Conservation (phyloP, 805 yeast species). For the Sungouiella blattae region DNA sequence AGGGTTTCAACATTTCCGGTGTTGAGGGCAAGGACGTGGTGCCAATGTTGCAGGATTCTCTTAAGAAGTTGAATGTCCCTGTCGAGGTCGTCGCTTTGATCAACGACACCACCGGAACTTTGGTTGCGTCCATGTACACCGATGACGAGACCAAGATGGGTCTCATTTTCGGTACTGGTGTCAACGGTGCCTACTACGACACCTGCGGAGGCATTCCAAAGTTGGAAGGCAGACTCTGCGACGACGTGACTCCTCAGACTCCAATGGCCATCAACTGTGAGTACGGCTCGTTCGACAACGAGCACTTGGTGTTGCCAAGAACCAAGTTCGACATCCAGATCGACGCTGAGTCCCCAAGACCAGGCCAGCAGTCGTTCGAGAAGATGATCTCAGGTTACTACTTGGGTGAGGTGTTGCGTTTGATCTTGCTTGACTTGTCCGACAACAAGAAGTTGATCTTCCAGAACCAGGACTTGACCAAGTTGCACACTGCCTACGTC, state of each 20-base stretch:
- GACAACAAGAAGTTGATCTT: slow-evolving; percentile 61
- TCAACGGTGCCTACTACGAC: slow-evolving; percentile 95
- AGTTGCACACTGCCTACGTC: slow-evolving; percentile 59
- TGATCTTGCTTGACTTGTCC: slow-evolving; percentile 70
- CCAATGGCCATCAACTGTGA: slow-evolving; percentile 98
- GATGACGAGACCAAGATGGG: slow-evolving; percentile 92
- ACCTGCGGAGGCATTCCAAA: slow-evolving; percentile 69
- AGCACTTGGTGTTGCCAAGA: slow-evolving; percentile 78
- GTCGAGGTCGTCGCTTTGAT: slow-evolving; percentile 87
- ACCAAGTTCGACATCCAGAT: slow-evolving; percentile 80
- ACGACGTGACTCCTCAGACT: slow-evolving; percentile 58
- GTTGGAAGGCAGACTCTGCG: slow-evolving; percentile 64
- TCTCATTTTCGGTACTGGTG: slow-evolving; percentile 94
- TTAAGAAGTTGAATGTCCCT: slow-evolving; percentile 63
- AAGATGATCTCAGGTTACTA: slow-evolving; percentile 98
- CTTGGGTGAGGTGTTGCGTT: slow-evolving; percentile 86
- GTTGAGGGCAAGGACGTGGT: slow-evolving; percentile 95
- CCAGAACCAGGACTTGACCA: slow-evolving; percentile 61
- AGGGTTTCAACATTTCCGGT: slow-evolving; percentile 90
- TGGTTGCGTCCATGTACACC: slow-evolving; percentile 91
- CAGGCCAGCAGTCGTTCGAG: slow-evolving; percentile 93
- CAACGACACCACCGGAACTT: slow-evolving; percentile 96
- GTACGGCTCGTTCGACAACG: slow-evolving; percentile 96
- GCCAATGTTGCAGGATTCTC: slow-evolving; percentile 79
- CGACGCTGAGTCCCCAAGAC: slow-evolving; percentile 88